Conservation (phyloP, 2,329 filamentous ascomycete genomes). For the Paecilomyces sp. region DNA sequence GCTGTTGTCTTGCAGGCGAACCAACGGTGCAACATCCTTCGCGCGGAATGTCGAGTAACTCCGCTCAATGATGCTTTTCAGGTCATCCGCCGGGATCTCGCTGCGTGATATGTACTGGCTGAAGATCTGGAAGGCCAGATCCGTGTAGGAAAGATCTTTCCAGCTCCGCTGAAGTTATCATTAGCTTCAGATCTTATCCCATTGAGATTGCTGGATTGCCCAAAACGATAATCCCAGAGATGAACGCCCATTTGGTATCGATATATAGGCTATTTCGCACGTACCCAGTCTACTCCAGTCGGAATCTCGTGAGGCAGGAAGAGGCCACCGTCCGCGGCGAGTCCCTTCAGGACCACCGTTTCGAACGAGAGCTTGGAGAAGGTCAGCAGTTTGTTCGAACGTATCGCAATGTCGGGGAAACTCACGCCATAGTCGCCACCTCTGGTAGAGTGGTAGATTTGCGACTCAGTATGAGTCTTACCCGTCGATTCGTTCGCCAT, state of each 20-base stretch:
- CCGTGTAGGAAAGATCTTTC: conserved; percentile 18
- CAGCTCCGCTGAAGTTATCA: too few relatives aligned
- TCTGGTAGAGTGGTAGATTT: conserved; percentile 25
- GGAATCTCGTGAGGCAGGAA: conserved; percentile 85
- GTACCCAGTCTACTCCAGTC: too few relatives aligned
- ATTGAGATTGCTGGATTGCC: too few relatives aligned
- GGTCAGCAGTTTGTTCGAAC: background rate
- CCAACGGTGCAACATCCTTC: too few relatives aligned
- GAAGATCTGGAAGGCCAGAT: conserved; percentile 78
- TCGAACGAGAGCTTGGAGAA: conserved; percentile 67
- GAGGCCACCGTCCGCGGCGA: conserved; percentile 78
- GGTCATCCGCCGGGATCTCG: conserved; percentile 74
- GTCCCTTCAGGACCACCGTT: conserved; percentile 80
- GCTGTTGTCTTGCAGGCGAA: conserved; percentile 58
- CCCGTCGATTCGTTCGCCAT: too few relatives aligned
- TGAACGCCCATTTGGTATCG: too few relatives aligned
- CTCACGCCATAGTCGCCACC: conserved; percentile 23
- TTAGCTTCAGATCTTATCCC: too few relatives aligned
- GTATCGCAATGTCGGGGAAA: background rate
- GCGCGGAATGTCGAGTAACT: conserved; percentile 83
- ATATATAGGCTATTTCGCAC: too few relatives aligned
- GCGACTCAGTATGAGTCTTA: conserved; percentile 19
- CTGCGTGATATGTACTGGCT: conserved; percentile 76
- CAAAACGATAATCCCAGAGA: too few relatives aligned
- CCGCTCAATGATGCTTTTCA: conserved; percentile 73